Evolutionary conservation across 345 rosid species (phyloP).

Genomic region (Lagerstroemia speciosa): DNA sequence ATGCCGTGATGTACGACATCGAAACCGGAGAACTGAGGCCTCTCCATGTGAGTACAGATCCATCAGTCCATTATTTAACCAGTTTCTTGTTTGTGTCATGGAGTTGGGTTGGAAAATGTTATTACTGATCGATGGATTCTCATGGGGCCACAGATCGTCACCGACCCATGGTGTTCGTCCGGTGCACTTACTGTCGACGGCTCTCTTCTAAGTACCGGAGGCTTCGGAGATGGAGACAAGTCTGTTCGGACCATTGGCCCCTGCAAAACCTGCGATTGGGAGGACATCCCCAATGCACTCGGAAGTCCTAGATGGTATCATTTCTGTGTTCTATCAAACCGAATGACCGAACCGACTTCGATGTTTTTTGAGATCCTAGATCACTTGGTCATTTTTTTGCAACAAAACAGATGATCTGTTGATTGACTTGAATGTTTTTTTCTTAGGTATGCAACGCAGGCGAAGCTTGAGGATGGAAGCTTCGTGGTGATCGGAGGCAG

Average conservation of each 20-base stretch:
- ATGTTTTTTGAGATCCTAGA: not conserved
- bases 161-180: slow-evolving; percentile 97
- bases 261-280: slow-evolving; percentile 44
- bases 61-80: not conserved
- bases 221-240: slow-evolving; percentile 51
- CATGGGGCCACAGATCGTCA: slow-evolving; percentile 27
- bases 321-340: not conserved
- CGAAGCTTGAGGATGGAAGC: slow-evolving; percentile 54
- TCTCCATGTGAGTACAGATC: slow-evolving; percentile 27
- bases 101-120: not conserved
- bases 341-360: not conserved
- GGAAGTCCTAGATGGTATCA: slow-evolving; percentile 68
- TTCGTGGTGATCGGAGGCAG: slow-evolving; percentile 84
- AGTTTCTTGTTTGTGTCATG: not conserved
- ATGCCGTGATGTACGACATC: slow-evolving; percentile 51
- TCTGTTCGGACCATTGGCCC: slow-evolving; percentile 45
- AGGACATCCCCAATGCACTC: slow-evolving; percentile 56
- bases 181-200: slow-evolving; percentile 72
- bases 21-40: slow-evolving; percentile 33
- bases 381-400: not conserved
- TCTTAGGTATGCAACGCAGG: slow-evolving; percentile 68
- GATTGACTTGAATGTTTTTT: not conserved
- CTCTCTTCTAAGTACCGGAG: slow-evolving; percentile 68
- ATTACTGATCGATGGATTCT: not conserved
- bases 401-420: not conserved